Base-by-base conservation (phyloP, 805 yeast genomes). In the Kuraishia floccosa region DNA sequence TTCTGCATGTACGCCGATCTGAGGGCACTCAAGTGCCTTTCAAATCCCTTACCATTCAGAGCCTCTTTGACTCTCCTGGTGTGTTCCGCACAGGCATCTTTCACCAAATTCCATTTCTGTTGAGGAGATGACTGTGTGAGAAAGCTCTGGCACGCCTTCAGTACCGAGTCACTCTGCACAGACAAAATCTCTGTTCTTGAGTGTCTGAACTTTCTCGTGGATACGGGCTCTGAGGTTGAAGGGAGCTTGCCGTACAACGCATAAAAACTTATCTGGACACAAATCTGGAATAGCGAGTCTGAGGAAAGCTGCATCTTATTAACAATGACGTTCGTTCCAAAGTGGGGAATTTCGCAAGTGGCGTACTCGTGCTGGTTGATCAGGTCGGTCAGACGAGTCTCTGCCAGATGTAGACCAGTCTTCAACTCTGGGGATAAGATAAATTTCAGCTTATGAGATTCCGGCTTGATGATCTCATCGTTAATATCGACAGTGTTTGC, bases 151-250 rank as follows among this genome's bases (percentile, higher is more conserved):
- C 79, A 79, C 36, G 69, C 55, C 38, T 63, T 54, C 30, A 64
- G 46, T 35, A 70, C 53, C 17, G 52, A 39, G 13, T 70, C 76
- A 40, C 66, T 71, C 43, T 79, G 89, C 25, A 79, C 60, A 16
- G 81, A 71, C 25, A 79, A 60, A 15, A 79, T 63, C 38, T 79
- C 84, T 0, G 86, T 76, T 41, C 93, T 65, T 4, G 86, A 65
- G 46, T 76, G 76, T 37, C 61, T 62, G 50, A 78, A 81, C 36
- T 63, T 63, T 36, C 93, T 60, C 1, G 87, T 80, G 4, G 86
- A 74, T 17, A 72, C 66, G 3, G 77, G 77, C 35, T 56, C 62
- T 32, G 47, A 38, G 3, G 61, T 37, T 5, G 59, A 44, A 10
- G 53, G 47, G 23, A 65, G 42, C 35, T 58, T 62, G 2, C 78